Base-by-base conservation (phyloP, 2,329 filamentous ascomycete genomes). In the Teratosphaeria nubilosa region DNA sequence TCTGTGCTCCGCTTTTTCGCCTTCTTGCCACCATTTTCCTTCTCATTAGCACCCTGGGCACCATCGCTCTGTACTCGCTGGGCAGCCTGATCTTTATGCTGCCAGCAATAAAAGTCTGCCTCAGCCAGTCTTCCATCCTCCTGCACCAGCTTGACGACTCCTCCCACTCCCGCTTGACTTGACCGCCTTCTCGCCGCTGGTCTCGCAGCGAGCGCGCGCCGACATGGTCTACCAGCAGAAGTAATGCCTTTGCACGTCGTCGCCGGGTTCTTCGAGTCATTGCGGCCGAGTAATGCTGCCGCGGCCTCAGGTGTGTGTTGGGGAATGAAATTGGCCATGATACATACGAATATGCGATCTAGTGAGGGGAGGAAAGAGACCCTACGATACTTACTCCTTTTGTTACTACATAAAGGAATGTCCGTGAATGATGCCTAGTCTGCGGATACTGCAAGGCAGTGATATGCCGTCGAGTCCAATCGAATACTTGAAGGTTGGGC, bases 171-270 rank as follows among this genome's bases (percentile, higher is more conserved):
- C 13, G 56, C 37, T 13, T 34, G 31, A 53, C 51, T n/a, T 7
- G 13, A 34, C 22, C 51, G 51, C 16, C 51, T 25, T 22, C 51
- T 48, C 7, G 13, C 51, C 20, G 3, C 25, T 2, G 31, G 31
- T 6, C 2, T 13, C 13, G 27, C 22, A 22, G 81, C 77, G 37
- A 95, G 76, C 5, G 86, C 78, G 55, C 90, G 83, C 63, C 92
- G 84, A 76, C 94, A 99, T 11, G 90, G 88, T 54, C 85, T 82
- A n/a, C 94, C 94, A 65, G 80, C 84, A 30, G 84, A 80, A 3
- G 91, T 96, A 62, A 97, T 83, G 59, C 94, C 94, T 75, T 86
- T 86, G 75, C 94, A 99, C 71, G 91, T 96, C 13, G 86, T 87
- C 1, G 82, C 80, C 1, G 91, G 86, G 64, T 95, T 86, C 71